Percentiles rank a stretch among this genome's conserved stretches.
phyloP scores from a whole-genome alignment of 768 basidiomycete species.

The Mycena vitilis region DNA sequence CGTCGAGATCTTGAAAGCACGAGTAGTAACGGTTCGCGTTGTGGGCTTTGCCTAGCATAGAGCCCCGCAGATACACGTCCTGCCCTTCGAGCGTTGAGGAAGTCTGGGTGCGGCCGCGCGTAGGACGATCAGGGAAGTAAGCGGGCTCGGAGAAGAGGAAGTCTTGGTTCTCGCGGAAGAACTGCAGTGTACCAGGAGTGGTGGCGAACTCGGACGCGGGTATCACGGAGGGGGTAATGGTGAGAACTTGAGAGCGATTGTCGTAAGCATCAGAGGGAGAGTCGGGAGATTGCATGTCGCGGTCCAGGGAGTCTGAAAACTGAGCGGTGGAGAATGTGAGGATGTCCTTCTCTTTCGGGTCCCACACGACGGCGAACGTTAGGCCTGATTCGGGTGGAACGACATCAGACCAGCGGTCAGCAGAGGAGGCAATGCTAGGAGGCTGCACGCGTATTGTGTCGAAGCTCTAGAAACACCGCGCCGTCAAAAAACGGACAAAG shows the following conservation, averaged over 20 bases:
- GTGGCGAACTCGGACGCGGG: constrained; percentile 37
- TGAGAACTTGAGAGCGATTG: constrained; percentile 42
- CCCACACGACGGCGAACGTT: constrained; percentile 72
- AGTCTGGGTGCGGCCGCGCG: constrained; percentile 43
- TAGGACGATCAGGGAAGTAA: constrained; percentile 21
- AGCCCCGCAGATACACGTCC: constrained; percentile 51
- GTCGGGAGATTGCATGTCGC: constrained; percentile 16
- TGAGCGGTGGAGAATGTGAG: constrained; percentile 66
- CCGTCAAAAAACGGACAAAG: constrained; percentile 1
- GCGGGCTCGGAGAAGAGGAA: constrained; percentile 31
- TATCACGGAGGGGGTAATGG: constrained; percentile 37
- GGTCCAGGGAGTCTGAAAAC: constrained; percentile 46
- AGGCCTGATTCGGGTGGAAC: constrained; percentile 66
- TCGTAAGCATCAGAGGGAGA: constrained; percentile 44
- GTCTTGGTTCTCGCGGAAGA: constrained; percentile 44
- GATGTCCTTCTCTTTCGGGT: constrained; percentile 63
- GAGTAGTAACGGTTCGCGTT: constrained; percentile 43
- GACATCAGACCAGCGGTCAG: constrained; percentile 66
- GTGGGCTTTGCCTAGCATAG: constrained; percentile 43
- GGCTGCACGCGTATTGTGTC: constrained; percentile 26
- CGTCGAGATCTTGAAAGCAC: constrained; percentile 37
- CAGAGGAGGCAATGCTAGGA: constrained; percentile 30
- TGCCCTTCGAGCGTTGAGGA: constrained; percentile 53
- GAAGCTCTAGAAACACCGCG: constrained; percentile 16
- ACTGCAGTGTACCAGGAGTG: constrained; percentile 35